Conservation (phyloP, 169 alveolate species). For the Plasmodium sp. region DNA sequence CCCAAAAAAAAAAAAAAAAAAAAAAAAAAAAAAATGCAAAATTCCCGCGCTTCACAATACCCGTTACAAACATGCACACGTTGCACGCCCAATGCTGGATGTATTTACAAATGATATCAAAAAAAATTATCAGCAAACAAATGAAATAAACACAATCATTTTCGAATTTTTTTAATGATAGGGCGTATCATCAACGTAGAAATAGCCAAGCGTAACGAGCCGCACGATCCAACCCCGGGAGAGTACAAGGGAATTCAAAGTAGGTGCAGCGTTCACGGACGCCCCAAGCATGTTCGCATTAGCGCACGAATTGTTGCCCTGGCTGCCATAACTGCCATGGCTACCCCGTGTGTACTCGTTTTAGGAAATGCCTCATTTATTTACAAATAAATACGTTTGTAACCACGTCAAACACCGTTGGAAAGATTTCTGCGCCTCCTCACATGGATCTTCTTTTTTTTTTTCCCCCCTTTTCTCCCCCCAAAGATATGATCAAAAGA, state of each 20-base stretch:
- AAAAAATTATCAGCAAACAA: slow-evolving; percentile 3
- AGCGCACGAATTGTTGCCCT: not conserved
- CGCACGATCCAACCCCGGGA: slow-evolving; percentile 76
- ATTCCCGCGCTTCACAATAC: not conserved
- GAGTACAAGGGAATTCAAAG: slow-evolving; percentile 69
- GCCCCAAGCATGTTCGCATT: not conserved
- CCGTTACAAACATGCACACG: not conserved
- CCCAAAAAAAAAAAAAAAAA: too few relatives aligned
- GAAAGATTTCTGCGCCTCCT: too few relatives aligned
- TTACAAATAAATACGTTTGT: not conserved
- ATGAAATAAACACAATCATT: slow-evolving; percentile 5
- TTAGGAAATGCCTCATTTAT: not conserved
- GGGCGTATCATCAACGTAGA: slow-evolving; percentile 71
- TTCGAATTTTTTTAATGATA: slow-evolving; percentile 53
- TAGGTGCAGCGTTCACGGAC: not conserved
- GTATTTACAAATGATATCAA: not conserved
- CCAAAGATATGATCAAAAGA: slow-evolving; percentile 29
- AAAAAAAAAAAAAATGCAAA: not conserved
- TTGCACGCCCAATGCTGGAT: not conserved
- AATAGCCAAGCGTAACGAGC: slow-evolving; percentile 69
- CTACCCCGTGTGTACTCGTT: not conserved
- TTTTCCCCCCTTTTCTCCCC: not conserved
- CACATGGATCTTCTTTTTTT: not conserved
- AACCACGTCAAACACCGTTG: not conserved
- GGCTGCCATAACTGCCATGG: not conserved